Conservation (phyloP, 805 yeast genomes). For the Lachancea mirantina region DNA sequence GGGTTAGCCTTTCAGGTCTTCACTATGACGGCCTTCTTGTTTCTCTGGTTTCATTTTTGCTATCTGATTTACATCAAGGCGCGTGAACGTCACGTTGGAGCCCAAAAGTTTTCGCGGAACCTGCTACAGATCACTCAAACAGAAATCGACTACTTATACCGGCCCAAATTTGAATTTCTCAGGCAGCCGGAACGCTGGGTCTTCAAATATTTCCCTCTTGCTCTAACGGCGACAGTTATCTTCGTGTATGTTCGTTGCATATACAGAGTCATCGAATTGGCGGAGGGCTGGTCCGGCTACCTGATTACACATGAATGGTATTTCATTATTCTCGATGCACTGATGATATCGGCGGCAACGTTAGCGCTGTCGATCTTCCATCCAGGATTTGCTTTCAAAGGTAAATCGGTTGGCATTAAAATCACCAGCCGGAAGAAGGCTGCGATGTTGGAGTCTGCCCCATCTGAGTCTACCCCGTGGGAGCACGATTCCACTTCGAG, state of each 20-base stretch:
- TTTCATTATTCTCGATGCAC: constrained; percentile 53
- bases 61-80: constrained; percentile 32
- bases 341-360: constrained; percentile 50
- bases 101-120: constrained; percentile 10
- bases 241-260: constrained; percentile 60
- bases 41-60: constrained; percentile 43
- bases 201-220: constrained; percentile 40
- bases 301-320: constrained; percentile 55
- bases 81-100: constrained; percentile 21
- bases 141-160: constrained; percentile 20
- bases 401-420: constrained; percentile 23
- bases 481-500: no score
- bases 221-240: constrained; percentile 41
- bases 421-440: constrained; percentile 13
- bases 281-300: constrained; percentile 57
- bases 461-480: no score
- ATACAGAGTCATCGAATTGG: constrained; percentile 65
- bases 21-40: constrained; percentile 55
- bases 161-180: constrained; percentile 21
- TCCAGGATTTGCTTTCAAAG: constrained; percentile 52
- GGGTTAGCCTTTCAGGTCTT: constrained; percentile 75
- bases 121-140: constrained; percentile 15
- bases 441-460: no score
- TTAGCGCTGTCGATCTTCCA: constrained; percentile 45
- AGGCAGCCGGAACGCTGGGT: constrained; percentile 27